Base-by-base conservation (phyloP, 345 rosid species). In the Acer saccharum region DNA sequence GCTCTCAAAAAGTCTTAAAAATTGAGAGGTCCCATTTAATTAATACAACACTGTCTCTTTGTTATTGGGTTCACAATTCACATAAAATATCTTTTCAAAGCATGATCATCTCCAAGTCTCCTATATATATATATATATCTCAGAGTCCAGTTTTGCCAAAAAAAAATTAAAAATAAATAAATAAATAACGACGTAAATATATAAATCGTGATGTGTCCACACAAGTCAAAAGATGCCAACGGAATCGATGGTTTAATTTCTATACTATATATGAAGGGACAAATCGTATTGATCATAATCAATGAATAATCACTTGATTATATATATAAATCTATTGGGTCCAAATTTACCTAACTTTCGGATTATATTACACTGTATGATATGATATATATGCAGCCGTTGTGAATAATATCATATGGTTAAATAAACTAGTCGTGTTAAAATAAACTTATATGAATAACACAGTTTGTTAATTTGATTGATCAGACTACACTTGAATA, bases 211-310 rank as follows among this genome's bases (percentile, higher is more conserved):
- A n/a, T n/a, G 66, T 21, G 61, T 27, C 58, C 71, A 20, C 64
- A 17, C 27, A 48, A 77, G 82, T 83, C 84, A 80, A 83, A 84
- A 78, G 85, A 78, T 66, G 75, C 82, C 27, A 71, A 32, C 46
- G 9, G 46, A 43, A 8, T 8, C 10, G 65, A 82, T 62, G 81
- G 82, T 76, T 76, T 29, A 29, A 29, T 29, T 83, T 67, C 25
- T 52, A 17, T 39, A 65, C 62, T 68, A 66, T n/a, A n/a, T n/a
- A n/a, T 52, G 78, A 83, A 76, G 62, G 66, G 82, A 80, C 84
- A 81, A 63, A 61, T 72, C 69, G 66, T 68, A 61, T 83, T 79
- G 46, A 71, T 48, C 43, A 46, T 75, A 74, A 82, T 75, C 64
- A 71, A 62, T 73, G 50, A 18, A 46, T 55, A 72, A 78, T 78